Evolutionary conservation across 805 yeast genomes (phyloP), one percentile per base, ranked within the genome.

Genomic region (Starmerella stigmatis): DNA sequence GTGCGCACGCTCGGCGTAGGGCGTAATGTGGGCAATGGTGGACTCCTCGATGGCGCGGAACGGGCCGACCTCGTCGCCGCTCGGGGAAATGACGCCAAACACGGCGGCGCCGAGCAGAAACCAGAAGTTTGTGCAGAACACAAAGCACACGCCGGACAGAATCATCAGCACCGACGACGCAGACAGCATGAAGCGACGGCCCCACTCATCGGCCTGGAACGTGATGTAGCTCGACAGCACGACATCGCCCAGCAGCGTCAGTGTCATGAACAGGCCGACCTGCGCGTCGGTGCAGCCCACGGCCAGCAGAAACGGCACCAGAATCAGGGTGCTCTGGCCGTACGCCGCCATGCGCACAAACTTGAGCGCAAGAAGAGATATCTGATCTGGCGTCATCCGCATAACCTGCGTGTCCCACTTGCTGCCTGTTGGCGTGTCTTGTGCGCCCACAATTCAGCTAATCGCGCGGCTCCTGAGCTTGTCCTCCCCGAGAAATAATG

Each of bases 11-110:
- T 52, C 46, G 2, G 49, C 52, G 16, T 39, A 35, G 2, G 46
- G 41, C 0, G 94, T 80, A 51, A 86, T 64, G 61, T 83, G 89
- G 0, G 94, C 92, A 41, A 86, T 68, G 31, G 83, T 72, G 1
- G 89, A 78, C 58, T 85, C 94, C 60, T 86, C 95, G 23, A 86
- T 77, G 0, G 92, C 76, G 57, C 82, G 80, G 62, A 86, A 86
- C 0, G 95, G 95, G 0, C 95, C 95, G 0, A 88, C 84, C 57
- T 86, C 95, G 57, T 80, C 86, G 20, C 95, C 94, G 23, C 85
- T 76, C 2, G 94, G 92, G 2, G 94, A 82, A 7, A 86, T 81
- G 15, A 86, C 94, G 1, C 95, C 95, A 25, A 83, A 47, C 2
- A 83, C 73, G 2, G 94, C 92, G 8, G 92, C 92, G 2, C 69